Evolutionary conservation across 2,329 filamentous ascomycete genomes (phyloP), one percentile per base, ranked within the genome.

Genomic region (Neopestalotiopsis sp.): DNA sequence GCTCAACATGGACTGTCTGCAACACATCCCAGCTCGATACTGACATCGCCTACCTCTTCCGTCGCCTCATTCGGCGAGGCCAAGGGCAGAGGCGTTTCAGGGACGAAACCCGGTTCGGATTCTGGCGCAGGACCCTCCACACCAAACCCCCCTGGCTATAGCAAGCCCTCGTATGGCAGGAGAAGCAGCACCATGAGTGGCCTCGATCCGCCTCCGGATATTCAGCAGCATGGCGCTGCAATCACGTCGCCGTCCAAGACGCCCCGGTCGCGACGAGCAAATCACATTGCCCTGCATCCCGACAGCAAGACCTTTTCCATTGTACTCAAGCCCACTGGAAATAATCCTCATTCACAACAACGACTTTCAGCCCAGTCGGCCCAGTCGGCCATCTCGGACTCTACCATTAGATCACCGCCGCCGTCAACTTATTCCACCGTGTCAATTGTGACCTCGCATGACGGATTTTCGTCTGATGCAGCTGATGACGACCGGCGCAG

Each of bases 281-380:
- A 83, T 70, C 75, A 84, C 38, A 83, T 90, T 69, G 83, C 82
- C 66, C 78, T 90, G 34, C 82, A 89, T 72, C 77, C 86, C 5
- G 85, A 90, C 77, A 62, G 59, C 28, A 88, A 88, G 78, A 90
- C 88, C 4, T 90, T 90, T 73, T 88, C 86, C 17, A 77, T 89
- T 45, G 77, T 84, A 32, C 75, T 80, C 34, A 80, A 78, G 58
- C 70, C 75, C 57, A 70, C 74, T 71, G 66, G 73, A 68, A 61
- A 68, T 75, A 69, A 58, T 69, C 67, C 76, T 74, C 42, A 73
- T 75, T 68, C 59, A 20, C 9, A 17, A 17, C 45, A 52, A 20
- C 45, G 45, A 52, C 45, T 52, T 20, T 52, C 45, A 10, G 45
- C 17, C 45, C 45, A 74, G 71, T 65, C 45, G n/a, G 45, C 17